Base-by-base conservation (phyloP, 345 rosid species). In the Zanthoxylum bungeanum region DNA sequence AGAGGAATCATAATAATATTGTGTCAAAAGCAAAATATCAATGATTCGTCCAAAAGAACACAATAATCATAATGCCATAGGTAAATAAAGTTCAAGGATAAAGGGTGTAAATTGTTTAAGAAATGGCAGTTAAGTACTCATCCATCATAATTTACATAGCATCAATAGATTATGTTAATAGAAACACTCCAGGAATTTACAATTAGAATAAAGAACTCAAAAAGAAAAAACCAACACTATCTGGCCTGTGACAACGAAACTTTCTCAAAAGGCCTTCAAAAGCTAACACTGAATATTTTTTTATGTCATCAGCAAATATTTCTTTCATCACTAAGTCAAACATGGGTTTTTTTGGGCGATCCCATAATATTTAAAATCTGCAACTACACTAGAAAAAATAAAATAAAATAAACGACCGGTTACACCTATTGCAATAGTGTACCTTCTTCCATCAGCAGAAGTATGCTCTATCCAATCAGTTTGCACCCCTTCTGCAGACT, bases 381-480 rank as follows among this genome's bases (percentile, higher is more conserved):
- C 66, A 57, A 61, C 56, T 27, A 60, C 64, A 72, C 40, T 52
- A 66, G 53, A 46, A 25, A n/a, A 66, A 64, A 52, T 39, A n/a
- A 9, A 24, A 39, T 34, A n/a, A 37, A 28, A 44, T 31, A 58
- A 50, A 57, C 22, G 24, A 64, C 14, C 30, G 55, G n/a, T 30
- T 22, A 30, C 55, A 72, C 33, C 25, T 44, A 59, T 39, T 37
- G 27, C 62, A 73, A 56, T 51, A 31, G 69, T 60, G 70, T 83
- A 95, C 99, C 86, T 91, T 81, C 86, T 86, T 80, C 99, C 98
- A 83, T 86, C 89, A 17, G 89, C 83, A 82, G 94, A 86, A 28
- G 80, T 73, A 80, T 95, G 99, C 81, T 92, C 98, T 71, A 81
- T 81, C 99, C 99, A 95, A 71, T 92, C 93, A 56, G 86, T 81